These are phyloP conservation scores for Solanum clarkiae DNA, from an alignment of 257 asterid species.

Conservation along the genomic window DNA sequence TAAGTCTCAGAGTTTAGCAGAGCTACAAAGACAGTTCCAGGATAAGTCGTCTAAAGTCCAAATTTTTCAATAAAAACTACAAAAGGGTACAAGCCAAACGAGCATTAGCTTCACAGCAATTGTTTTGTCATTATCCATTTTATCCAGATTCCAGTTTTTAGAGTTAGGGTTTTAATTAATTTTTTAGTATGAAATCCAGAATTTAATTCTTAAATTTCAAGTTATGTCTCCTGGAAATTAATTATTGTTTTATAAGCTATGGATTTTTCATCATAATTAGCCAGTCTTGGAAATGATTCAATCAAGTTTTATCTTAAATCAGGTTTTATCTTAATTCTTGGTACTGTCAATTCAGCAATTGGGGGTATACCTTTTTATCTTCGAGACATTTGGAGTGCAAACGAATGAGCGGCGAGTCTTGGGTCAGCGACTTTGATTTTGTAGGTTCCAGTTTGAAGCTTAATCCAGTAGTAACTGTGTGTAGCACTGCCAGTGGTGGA, in stretches of 20 bases:
- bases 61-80: neutral
- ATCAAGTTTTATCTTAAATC: neutral
- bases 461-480: slow-evolving; percentile 38
- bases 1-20: neutral
- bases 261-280: neutral
- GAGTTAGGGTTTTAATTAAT: neutral
- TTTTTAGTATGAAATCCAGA: neutral
- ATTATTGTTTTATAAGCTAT: neutral
- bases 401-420: slow-evolving; percentile 59
- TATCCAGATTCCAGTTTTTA: neutral
- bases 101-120: neutral
- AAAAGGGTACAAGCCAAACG: neutral
- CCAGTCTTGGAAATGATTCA: neutral
- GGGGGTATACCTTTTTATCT: slow-evolving; percentile 73
- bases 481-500: slow-evolving; percentile 89
- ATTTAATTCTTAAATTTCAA: neutral
- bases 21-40: neutral
- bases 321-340: neutral
- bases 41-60: neutral
- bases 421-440: slow-evolving; percentile 25
- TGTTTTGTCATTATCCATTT: neutral
- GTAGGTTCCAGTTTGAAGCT: slow-evolving; percentile 83
- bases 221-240: neutral
- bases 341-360: neutral
- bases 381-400: slow-evolving; percentile 92